A percentile compares a stretch with the other conserved stretches of the same genome.
phyloP scores from a whole-genome alignment of 805 yeast species.

The Schizosaccharomyces pombe region ASM294v3 CU329670.1:401001-401500 shows the following conservation, averaged over 20 bases:
- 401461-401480: conserved; percentile 76
- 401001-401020: conserved; percentile 69
- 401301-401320: conserved; percentile 98
- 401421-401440: conserved; percentile 94
- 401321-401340: conserved; percentile 75
- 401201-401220: conserved; percentile 74
- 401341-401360: conserved; percentile 78
- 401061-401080: conserved; percentile 70
- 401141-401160: conserved; percentile 26
- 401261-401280: conserved; percentile 77
- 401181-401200: conserved; percentile 54
- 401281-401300: conserved; percentile 69
- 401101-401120: conserved; percentile 17
- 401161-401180: conserved; percentile 37
- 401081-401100: conserved; percentile 37
- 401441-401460: conserved; percentile 66
- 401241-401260: conserved; percentile 77
- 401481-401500: conserved; percentile 85
- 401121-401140: conserved; percentile 36
- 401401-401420: conserved; percentile 89
- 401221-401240: conserved; percentile 65
- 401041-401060: conserved; percentile 65
- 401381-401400: conserved; percentile 70
- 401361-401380: conserved; percentile 61
- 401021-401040: conserved; percentile 93